Evolutionary conservation across 192 early-diverging fungal species (phyloP).

Genomic region (Bifiguratus adelaidae): DNA sequence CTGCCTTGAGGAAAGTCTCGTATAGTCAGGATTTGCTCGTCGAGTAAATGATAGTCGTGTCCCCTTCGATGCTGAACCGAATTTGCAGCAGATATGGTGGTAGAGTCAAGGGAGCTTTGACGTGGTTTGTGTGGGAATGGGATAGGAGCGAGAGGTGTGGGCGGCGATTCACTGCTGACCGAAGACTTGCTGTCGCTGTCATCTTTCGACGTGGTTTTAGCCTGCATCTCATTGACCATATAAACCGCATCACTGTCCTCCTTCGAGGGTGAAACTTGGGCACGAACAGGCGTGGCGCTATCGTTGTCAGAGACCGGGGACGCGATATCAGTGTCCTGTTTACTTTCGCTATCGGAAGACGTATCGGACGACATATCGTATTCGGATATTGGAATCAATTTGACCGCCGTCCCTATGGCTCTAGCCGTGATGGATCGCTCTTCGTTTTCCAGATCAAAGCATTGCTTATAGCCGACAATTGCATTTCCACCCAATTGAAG

Average conservation of each 20-base stretch:
- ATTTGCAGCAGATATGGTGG: not conserved
- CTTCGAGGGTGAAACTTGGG: too few relatives aligned
- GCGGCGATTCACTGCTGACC: not conserved
- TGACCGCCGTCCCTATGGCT: slow-evolving; percentile 67
- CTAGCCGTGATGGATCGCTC: slow-evolving; percentile 61
- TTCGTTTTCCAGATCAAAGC: slow-evolving; percentile 67
- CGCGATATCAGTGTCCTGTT: slow-evolving; percentile 7
- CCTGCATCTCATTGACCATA: not conserved
- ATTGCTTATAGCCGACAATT: slow-evolving; percentile 61
- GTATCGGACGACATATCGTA: slow-evolving; percentile 8
- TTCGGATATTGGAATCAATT: slow-evolving; percentile 22
- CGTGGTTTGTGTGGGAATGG: not conserved
- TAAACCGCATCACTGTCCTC: too few relatives aligned
- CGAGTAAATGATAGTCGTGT: slow-evolving; percentile 25
- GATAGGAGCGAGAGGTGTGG: not conserved
- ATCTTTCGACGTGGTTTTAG: not conserved
- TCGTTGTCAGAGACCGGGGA: slow-evolving; percentile 15
- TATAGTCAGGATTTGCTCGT: slow-evolving; percentile 24
- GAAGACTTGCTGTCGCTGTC: not conserved
- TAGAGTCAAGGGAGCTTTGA: not conserved
- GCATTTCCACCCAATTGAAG: slow-evolving; percentile 67
- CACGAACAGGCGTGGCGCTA: not conserved
- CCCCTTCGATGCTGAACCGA: slow-evolving; percentile 5
- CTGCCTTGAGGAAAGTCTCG: slow-evolving; percentile 15
- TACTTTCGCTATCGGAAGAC: slow-evolving; percentile 10